A percentile compares a stretch with the other conserved stretches of the same genome.
These are phyloP conservation scores for Sporothrix brasiliensis DNA, from an alignment of 2,329 filamentous ascomycete genomes.

Conservation along the genomic window DNA sequence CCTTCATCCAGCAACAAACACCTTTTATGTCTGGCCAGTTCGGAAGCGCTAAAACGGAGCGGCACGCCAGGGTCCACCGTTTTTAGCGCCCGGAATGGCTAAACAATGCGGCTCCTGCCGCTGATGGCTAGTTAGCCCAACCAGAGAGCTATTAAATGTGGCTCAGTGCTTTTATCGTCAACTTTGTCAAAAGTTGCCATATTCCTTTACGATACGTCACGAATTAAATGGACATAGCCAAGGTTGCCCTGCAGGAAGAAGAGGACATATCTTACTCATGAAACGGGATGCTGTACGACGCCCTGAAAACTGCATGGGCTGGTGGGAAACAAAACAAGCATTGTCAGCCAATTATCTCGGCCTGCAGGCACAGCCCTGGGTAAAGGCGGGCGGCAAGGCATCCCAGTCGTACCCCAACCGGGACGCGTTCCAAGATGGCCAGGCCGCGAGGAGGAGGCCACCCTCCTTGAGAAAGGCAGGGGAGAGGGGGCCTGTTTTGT, in stretches of 20 bases:
- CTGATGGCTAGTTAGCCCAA: background rate
- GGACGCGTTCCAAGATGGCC: background rate
- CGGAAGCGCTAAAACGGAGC: background rate
- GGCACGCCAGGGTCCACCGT: background rate
- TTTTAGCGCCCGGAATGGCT: background rate
- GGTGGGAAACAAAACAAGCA: background rate
- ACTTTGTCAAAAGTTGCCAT: background rate
- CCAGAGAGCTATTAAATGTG: background rate
- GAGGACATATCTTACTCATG: background rate
- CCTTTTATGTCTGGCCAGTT: background rate
- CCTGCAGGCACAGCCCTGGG: background rate
- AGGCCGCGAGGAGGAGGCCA: slow-evolving; percentile 6
- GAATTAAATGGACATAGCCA: background rate
- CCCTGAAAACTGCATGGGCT: background rate
- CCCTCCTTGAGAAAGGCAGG: background rate
- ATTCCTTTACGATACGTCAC: background rate
- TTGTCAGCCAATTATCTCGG: background rate
- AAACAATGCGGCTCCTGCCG: background rate
- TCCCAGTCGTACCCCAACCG: background rate
- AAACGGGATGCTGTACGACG: background rate
- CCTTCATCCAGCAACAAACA: background rate
- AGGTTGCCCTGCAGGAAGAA: background rate
- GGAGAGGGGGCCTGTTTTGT: background rate
- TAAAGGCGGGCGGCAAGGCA: background rate
- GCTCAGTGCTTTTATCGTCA: background rate